Evolutionary conservation across 2,329 filamentous ascomycete species (phyloP).

Genomic region (Atkinsonella texensis): DNA sequence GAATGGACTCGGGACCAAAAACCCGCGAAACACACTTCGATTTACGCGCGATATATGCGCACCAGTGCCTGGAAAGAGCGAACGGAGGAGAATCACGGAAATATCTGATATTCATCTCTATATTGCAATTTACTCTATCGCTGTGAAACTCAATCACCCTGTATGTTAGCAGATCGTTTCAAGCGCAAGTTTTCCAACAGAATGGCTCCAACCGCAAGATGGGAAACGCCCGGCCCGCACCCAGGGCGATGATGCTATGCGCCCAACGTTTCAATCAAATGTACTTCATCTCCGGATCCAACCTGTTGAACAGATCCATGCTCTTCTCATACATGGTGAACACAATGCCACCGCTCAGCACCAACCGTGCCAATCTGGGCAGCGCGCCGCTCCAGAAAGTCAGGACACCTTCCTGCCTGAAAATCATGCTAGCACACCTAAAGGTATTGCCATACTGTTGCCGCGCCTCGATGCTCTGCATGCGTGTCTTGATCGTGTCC

Average conservation of each 20-base stretch:
- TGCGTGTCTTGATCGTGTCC: constrained; percentile 92
- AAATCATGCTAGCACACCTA: constrained; percentile 69
- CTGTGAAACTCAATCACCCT: no score
- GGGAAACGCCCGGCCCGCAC: background rate
- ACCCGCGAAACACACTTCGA: no score
- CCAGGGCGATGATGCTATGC: background rate
- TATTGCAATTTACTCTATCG: no score
- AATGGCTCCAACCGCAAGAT: no score
- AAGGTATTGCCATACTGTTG: constrained; percentile 77
- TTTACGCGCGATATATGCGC: no score
- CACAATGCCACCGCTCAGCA: constrained; percentile 90
- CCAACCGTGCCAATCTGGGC: constrained; percentile 70
- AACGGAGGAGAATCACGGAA: no score
- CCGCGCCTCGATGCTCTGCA: constrained; percentile 89
- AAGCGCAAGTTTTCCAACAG: no score
- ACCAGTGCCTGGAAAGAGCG: no score
- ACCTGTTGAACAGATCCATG: constrained; percentile 69
- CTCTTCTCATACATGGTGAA: constrained; percentile 98
- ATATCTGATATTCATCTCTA: no score
- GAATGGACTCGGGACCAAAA: no score
- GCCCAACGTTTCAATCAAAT: constrained; percentile 36
- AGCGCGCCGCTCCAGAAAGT: constrained; percentile 93
- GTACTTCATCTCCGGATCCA: constrained; percentile 78
- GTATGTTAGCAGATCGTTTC: no score
- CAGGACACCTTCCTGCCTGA: constrained; percentile 76